A percentile compares a stretch with the other conserved stretches of the same genome.
These are phyloP conservation scores for Populus tomentosa DNA, from an alignment of 441 rosid species.

Conservation along the genomic window DNA sequence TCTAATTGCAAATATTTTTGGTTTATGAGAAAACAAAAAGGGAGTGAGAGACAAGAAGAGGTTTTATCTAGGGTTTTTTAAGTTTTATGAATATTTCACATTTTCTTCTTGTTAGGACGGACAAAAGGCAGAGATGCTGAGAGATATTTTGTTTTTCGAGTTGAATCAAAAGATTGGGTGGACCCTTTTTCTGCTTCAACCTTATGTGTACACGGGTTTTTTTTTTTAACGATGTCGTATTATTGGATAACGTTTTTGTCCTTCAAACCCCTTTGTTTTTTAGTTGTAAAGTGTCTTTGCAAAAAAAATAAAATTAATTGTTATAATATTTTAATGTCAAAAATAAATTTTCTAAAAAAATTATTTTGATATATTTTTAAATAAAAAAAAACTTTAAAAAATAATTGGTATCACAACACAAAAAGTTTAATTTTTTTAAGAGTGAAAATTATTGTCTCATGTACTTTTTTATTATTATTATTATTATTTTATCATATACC, in stretches of 20 bases:
- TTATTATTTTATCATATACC: no score
- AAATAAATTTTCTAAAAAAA: no score
- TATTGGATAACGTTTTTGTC: no score
- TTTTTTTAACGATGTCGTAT: no score
- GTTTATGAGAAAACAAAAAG: background rate
- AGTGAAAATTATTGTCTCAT: fast-evolving
- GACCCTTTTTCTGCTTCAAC: background rate
- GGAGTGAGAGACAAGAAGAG: background rate
- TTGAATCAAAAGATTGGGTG: background rate
- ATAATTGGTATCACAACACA: fast-evolving
- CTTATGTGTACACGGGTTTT: no score
- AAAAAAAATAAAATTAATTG: no score
- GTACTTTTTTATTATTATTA: no score
- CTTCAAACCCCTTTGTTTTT: no score
- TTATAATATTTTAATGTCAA: fast-evolving
- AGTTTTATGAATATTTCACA: background rate
- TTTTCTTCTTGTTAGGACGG: background rate
- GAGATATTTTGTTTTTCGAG: background rate
- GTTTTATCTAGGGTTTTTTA: conserved; percentile 54
- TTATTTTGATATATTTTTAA: no score
- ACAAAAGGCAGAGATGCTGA: background rate
- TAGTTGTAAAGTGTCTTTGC: no score
- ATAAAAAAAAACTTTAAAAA: no score
- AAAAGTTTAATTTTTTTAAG: no score
- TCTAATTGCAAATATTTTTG: background rate